phyloP scores from a whole-genome alignment of 2,329 filamentous ascomycete species.

The Ampelomyces quisqualis region DNA sequence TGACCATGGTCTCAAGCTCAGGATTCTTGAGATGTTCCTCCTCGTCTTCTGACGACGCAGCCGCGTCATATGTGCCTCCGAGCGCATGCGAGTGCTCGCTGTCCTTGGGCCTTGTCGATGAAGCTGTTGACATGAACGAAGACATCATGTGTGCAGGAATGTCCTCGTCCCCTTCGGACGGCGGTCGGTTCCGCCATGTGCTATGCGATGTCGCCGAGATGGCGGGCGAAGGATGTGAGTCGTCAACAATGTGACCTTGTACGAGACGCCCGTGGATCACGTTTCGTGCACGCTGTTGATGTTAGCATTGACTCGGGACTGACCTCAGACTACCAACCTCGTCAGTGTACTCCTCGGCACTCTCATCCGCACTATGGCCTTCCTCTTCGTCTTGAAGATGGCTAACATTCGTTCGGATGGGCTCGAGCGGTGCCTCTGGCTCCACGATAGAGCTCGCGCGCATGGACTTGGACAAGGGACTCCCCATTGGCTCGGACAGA shows the following conservation, averaged over 20 bases:
- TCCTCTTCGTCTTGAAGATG: constrained; percentile 20
- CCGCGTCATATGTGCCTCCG: constrained; percentile 81
- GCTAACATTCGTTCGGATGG: constrained; percentile 23
- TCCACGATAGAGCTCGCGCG: constrained; percentile 39
- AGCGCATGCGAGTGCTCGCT: constrained; percentile 65
- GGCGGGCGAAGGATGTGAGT: constrained; percentile 80
- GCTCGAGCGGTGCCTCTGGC: constrained; percentile 31
- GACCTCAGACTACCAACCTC: constrained; percentile 46
- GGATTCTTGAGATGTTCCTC: constrained; percentile 83
- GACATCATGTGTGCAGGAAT: constrained; percentile 86
- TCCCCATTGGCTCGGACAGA: constrained; percentile 24
- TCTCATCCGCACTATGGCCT: constrained; percentile 25
- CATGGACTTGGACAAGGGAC: constrained; percentile 41
- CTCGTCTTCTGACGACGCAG: constrained; percentile 84
- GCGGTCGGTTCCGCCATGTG: constrained; percentile 47
- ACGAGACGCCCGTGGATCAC: constrained; percentile 89
- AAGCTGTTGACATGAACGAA: constrained; percentile 77
- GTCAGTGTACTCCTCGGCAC: constrained; percentile 63
- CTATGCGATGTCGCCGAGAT: constrained; percentile 64
- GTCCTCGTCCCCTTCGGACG: constrained; percentile 51
- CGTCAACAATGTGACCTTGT: constrained; percentile 92
- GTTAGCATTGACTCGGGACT: constrained; percentile 13
- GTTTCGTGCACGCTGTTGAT: constrained; percentile 67
- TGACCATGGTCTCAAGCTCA: constrained; percentile 89
- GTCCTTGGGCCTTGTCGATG: constrained; percentile 48